Base-by-base conservation (phyloP, 176 grass and related monocot genomes). In the Triticum turgidum region DNA sequence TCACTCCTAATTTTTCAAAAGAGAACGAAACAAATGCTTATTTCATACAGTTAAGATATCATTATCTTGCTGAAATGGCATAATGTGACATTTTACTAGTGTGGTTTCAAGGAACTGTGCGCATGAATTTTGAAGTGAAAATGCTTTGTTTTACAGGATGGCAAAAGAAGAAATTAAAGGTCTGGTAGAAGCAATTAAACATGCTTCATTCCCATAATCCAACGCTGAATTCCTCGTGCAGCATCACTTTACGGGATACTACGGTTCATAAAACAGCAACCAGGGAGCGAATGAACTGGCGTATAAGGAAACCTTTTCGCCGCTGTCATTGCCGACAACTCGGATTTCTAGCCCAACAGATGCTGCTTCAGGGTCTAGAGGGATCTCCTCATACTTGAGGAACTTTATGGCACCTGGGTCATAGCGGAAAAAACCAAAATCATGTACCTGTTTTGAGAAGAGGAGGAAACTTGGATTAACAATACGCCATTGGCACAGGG, bases 391-490 rank as follows among this genome's bases (percentile, higher is more conserved):
- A 0, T 90, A 99, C 64, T 91, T 88, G 17, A 96, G 87, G 83
- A 99, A 99, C 80, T 99, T 99, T 78, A 99, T 91, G 75, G 97
- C 94, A 86, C 83, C 80, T 79, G 97, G 97, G 82, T 99, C 97
- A 87, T 94, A 99, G 68, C 97, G 87, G 73, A 99, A 99, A 87
- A 99, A 96, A 33, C 97, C 97, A 96, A 99, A 99, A 99, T 99
- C 97, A 93, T 99, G 97, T 80, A 99, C 92, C 97, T 99, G 87
- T 88, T 81, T 85, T 42, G 51, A 87, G 30, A 83, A 82, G 42
- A 82, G 62, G 69, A 9, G 12, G 15, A 42, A 83, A 56, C 4
- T 61, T 35, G 61, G 49, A 63, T 86, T 86, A 83, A 79, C 47
- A 87, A 47, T 12, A 77, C 21, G 82, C 33, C 86, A 78, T 77